A percentile compares a stretch with the other conserved stretches of the same genome.
These are phyloP conservation scores for Thielaviopsis euricoi DNA, from an alignment of 2,329 filamentous ascomycete species.

Conservation along the genomic window DNA sequence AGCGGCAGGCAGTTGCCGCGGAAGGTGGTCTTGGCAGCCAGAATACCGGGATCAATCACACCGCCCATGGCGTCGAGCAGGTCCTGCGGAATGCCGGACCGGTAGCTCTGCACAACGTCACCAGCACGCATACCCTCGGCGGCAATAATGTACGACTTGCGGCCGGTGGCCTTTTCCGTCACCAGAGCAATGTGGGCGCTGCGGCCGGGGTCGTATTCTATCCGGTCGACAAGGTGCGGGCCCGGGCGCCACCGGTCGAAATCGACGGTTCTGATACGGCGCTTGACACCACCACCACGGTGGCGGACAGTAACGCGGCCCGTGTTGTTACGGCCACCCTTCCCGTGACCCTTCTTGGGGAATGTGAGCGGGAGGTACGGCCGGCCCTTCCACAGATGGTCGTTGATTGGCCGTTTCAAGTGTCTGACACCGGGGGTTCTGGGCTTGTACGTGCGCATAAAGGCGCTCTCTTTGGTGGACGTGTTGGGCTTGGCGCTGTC, in stretches of 20 bases:
- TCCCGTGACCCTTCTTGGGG: slow-evolving; percentile 79
- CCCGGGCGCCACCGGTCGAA: slow-evolving; percentile 67
- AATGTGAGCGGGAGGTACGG: slow-evolving; percentile 72
- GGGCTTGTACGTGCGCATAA: slow-evolving; percentile 77
- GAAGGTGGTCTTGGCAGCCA: slow-evolving; percentile 87
- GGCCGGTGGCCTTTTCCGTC: slow-evolving; percentile 54
- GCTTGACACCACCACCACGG: slow-evolving; percentile 79
- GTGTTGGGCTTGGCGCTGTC: not conserved
- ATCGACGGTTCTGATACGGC: slow-evolving; percentile 82
- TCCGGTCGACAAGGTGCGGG: slow-evolving; percentile 75
- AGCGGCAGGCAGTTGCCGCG: slow-evolving; percentile 88
- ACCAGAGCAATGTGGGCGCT: slow-evolving; percentile 86
- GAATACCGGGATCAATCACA: slow-evolving; percentile 79
- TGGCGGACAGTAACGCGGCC: slow-evolving; percentile 81
- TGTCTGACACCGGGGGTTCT: slow-evolving; percentile 85
- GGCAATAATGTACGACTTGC: slow-evolving; percentile 85
- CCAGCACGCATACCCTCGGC: slow-evolving; percentile 85
- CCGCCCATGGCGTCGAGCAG: slow-evolving; percentile 87
- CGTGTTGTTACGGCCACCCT: slow-evolving; percentile 80
- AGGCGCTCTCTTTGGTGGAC: slow-evolving; percentile 5
- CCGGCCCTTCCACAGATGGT: slow-evolving; percentile 90
- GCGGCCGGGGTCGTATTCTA: slow-evolving; percentile 89
- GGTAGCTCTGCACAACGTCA: slow-evolving; percentile 83
- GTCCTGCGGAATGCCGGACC: slow-evolving; percentile 72
- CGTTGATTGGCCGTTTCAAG: slow-evolving; percentile 81